Base-by-base conservation (phyloP, 768 basidiomycete species). In the Tricholoma furcatifolium region DNA sequence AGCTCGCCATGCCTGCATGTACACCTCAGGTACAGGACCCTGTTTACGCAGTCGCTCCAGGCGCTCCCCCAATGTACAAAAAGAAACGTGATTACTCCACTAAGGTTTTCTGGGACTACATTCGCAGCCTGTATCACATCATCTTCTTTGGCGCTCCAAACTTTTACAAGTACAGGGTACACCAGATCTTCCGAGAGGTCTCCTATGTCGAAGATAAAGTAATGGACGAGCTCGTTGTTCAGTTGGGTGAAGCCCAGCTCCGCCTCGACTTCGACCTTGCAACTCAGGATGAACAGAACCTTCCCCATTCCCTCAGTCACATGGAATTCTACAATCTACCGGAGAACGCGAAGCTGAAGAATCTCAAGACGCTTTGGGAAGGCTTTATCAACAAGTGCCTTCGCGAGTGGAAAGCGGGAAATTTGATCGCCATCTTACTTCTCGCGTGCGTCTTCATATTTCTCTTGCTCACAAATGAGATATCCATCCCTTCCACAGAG, bases 341-440 rank as follows among this genome's bases (percentile, higher is more conserved):
- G 27, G 42, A 43, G 21, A n/a, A 41, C 21, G 21, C 18, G 17
- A 15, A 20, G 30, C 11, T 31, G 2, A 17, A 17, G 6, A 35
- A 46, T 17, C 44, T 46, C 15, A 46, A 32, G 44, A 32, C 12
- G 6, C 78, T 82, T 1, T 91, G 88, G 88, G 88, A 90, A 67
- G 67, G 63, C 0, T 88, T 90, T 59, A 78, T 88, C 12, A 83
- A 87, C 51, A 82, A 83, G 0, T 69, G 88, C 20, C 54, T 75
- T 58, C 74, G 81, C 23, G 87, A 89, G 61, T 88, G 85, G 85
- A 88, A 88, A 70, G 88, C 87, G 2, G 53, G 75, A 30, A 88
- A 88, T 61, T 73, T 90, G 18, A 80, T 90, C 14, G 88, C 85
- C 12, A 87, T 85, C 8, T 65, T 91, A 32, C 65, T 79, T 15